Base-by-base conservation (phyloP, 306 rosid species). In the Lupinus albus region DNA sequence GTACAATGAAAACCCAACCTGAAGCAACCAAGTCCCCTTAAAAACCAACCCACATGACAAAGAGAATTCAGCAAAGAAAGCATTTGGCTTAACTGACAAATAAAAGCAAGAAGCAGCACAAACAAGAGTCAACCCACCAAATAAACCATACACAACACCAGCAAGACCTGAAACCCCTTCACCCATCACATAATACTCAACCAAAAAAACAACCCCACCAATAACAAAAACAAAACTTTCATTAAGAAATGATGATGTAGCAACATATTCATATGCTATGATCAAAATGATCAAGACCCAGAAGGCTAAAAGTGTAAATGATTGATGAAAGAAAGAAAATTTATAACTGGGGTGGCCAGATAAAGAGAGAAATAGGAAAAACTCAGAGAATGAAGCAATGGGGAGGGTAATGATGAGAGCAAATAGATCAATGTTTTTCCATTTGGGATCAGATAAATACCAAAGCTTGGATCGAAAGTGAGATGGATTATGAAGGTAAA, bases 1-100 rank as follows among this genome's bases (percentile, higher is more conserved):
- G 28, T 86, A 87, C 77, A 92, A 52, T 18, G 87, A 87, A 71
- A 89, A 66, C 18, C 96, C 95, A 17, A 69, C 62, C 67, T 92
- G 98, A 68, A 92, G 47, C 54, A 92, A 32, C 98, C 98, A 92
- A 8, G 91, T 86, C 0, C 87, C 98, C 81, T 92, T 92, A 8
- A 92, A 86, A 53, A 85, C 76, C 84, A 92, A 46, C 1, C 88
- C 95, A 7, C 73, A 81, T 7, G 85, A 89, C 44, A 92, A 81
- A 20, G 87, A 56, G 64, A 87, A 89, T 50, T 92, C 98, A 0
- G 96, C 93, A 14, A 86, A 84, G 60, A 89, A 92, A 0, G 96
- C 84, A 16, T 74, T 38, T 2, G 91, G 96, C 66, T 76, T 82
- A 30, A 78, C 33, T 0, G 98, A 83, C 20, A 92, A 75, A 72